Evolutionary conservation across 1,284 basidiomycete species (phyloP).

Genomic region (Filobasidium uniguttulatum): DNA sequence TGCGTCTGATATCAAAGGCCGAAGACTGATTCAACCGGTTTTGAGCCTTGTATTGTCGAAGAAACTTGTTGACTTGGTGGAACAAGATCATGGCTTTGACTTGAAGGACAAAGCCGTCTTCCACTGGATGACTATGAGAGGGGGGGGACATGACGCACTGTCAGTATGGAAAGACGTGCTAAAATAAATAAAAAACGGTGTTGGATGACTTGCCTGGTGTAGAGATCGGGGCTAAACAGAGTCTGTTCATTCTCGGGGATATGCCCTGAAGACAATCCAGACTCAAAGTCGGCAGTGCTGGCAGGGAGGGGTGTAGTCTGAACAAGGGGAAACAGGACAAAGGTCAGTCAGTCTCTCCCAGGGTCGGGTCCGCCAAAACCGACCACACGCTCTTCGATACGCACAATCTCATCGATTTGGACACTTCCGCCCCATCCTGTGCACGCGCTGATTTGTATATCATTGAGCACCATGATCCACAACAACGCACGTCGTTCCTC

Average conservation of each 20-base stretch:
- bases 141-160: too few species aligned
- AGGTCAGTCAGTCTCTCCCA: too few species aligned
- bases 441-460: conserved; percentile 12
- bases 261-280: conserved; percentile 4
- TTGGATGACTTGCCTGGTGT: conserved; percentile 20
- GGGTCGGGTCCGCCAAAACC: not conserved
- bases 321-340: too few species aligned
- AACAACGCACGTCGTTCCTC: conserved; percentile 25
- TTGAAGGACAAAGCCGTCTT: conserved; percentile 25
- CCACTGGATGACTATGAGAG: conserved; percentile 24
- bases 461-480: conserved; percentile 13
- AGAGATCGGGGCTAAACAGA: conserved; percentile 22
- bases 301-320: conserved; percentile 28
- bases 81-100: conserved; percentile 24
- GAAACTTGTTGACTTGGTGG: conserved; percentile 20
- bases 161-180: not conserved
- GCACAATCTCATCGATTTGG: conserved; percentile 25
- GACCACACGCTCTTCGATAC: conserved; percentile 4
- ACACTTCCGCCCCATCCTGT: conserved; percentile 24
- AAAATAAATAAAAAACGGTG: not conserved
- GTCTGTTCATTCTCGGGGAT: conserved; percentile 29
- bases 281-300: conserved; percentile 22
- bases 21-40: too few species aligned
- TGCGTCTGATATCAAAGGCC: conserved; percentile 18
- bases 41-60: conserved; percentile 19